A percentile compares a stretch with the other conserved stretches of the same genome.
phyloP scores from a whole-genome alignment of 495 filamentous ascomycete genomes.

The Cercophora sp. region DNA sequence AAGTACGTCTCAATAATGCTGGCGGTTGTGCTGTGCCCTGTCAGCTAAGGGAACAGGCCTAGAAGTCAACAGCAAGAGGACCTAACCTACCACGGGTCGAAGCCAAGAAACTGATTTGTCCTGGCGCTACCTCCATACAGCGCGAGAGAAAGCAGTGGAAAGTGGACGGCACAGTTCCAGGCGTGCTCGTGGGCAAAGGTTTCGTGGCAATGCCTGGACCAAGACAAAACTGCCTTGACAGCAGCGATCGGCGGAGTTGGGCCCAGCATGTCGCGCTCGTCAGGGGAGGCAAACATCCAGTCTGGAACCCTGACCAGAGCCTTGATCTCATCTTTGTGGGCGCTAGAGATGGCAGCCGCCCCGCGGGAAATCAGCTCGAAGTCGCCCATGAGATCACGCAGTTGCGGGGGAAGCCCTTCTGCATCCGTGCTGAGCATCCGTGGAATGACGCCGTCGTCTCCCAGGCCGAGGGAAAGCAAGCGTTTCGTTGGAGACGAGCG shows the following conservation, averaged over 20 bases:
- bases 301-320: background rate
- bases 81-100: slow-evolving; percentile 1
- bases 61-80: background rate
- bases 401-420: background rate
- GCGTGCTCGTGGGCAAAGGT: background rate
- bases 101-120: background rate
- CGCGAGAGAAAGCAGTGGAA: background rate
- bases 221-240: background rate
- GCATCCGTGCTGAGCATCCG: background rate
- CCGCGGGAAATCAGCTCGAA: slow-evolving; percentile 1
- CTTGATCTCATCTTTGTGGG: background rate
- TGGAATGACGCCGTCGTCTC: background rate
- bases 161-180: slow-evolving; percentile 3
- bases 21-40: slow-evolving; percentile 1
- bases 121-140: background rate
- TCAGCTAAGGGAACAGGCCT: background rate
- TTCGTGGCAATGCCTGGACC: slow-evolving; percentile 1
- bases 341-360: background rate
- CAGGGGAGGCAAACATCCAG: background rate
- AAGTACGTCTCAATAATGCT: background rate
- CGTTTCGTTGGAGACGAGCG: background rate
- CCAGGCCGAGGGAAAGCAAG: background rate
- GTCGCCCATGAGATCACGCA: background rate
- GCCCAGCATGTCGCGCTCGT: background rate
- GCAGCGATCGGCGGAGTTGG: background rate